A percentile compares a stretch with the other conserved stretches of the same genome.
phyloP scores from a whole-genome alignment of 164 flowering plant genomes.

The Annona squamosa region DNA sequence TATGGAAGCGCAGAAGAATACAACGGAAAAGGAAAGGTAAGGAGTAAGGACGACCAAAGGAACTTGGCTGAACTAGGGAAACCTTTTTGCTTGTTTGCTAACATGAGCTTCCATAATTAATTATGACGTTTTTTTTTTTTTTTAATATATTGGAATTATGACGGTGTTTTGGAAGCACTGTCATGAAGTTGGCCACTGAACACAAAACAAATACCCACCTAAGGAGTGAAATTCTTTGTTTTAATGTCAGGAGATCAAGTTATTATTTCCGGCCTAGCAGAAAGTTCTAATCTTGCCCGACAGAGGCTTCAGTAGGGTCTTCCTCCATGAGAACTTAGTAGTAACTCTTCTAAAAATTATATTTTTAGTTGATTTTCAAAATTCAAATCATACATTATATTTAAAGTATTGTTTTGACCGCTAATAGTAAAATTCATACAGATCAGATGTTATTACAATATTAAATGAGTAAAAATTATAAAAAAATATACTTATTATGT shows the following conservation, averaged over 20 bases:
- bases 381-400: too few relatives aligned
- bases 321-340: neutral
- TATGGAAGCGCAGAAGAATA: slow-evolving; percentile 52
- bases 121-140: neutral
- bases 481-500: too few relatives aligned
- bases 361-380: neutral
- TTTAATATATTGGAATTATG: neutral
- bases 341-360: neutral
- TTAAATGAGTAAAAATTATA: too few relatives aligned
- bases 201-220: neutral
- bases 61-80: neutral
- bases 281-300: neutral
- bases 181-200: neutral
- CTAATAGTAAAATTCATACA: too few relatives aligned
- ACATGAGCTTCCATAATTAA: neutral
- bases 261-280: neutral
- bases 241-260: neutral
- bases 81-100: neutral
- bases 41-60: neutral
- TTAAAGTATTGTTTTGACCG: too few relatives aligned
- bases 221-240: neutral
- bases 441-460: too few relatives aligned
- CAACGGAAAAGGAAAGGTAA: slow-evolving; percentile 75
- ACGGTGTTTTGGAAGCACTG: neutral
- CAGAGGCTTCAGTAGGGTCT: neutral